Evolutionary conservation across 768 basidiomycete genomes (phyloP).

Genomic region (Lepiota venenata): DNA sequence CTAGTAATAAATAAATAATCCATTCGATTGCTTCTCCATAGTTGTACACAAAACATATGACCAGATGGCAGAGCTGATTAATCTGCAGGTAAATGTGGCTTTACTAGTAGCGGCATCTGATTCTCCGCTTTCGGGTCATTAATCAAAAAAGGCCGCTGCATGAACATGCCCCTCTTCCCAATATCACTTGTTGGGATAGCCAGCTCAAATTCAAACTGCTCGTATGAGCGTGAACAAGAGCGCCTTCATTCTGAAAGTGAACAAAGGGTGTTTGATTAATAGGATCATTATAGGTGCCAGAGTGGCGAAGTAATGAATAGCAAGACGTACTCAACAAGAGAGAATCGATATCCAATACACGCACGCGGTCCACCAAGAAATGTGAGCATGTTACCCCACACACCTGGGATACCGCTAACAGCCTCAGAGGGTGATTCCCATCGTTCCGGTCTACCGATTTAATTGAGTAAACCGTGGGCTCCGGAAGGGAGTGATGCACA

Average conservation of each 20-base stretch:
- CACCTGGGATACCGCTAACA: conserved; percentile 46
- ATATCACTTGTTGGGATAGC: conserved; percentile 37
- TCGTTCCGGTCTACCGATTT: conserved; percentile 51
- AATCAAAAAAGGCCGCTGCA: conserved; percentile 42
- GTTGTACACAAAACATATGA: too few relatives aligned
- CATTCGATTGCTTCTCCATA: too few relatives aligned
- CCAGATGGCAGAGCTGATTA: too few relatives aligned
- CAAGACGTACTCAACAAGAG: conserved; percentile 52
- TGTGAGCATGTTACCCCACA: conserved; percentile 56
- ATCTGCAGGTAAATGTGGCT: too few relatives aligned
- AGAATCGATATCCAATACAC: conserved; percentile 67
- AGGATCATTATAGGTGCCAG: neutral
- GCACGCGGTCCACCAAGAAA: conserved; percentile 67
- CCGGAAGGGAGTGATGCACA: neutral
- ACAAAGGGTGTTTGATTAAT: neutral
- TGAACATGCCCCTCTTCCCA: conserved; percentile 30
- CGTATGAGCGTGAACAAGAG: conserved; percentile 27
- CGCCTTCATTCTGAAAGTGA: conserved; percentile 24
- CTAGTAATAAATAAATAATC: too few relatives aligned
- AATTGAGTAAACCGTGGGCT: too few relatives aligned
- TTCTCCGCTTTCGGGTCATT: conserved; percentile 37
- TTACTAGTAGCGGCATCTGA: too few relatives aligned
- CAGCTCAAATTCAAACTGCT: conserved; percentile 47
- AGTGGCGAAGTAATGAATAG: neutral
- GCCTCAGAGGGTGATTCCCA: conserved; percentile 51